Percentiles rank a stretch among this genome's conserved stretches.
These are phyloP conservation scores for Tricholoma saponaceum DNA, from an alignment of 768 basidiomycete genomes.

Conservation along the genomic window DNA sequence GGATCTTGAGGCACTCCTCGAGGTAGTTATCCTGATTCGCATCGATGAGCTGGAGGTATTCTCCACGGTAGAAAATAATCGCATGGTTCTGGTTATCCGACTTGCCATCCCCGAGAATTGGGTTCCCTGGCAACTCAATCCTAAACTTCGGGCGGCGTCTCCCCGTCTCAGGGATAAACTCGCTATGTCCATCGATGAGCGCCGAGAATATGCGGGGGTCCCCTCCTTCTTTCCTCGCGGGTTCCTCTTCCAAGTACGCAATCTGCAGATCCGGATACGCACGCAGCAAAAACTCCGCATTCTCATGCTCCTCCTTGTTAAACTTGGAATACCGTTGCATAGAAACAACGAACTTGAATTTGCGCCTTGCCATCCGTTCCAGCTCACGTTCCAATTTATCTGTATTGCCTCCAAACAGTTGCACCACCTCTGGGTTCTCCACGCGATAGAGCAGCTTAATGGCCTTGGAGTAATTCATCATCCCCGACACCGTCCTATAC, in stretches of 20 bases:
- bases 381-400: slow-evolving; percentile 95
- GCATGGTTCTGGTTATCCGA: slow-evolving; percentile 99
- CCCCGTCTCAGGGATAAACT: slow-evolving; percentile 86
- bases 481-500: slow-evolving; percentile 97
- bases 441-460: slow-evolving; percentile 99
- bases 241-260: slow-evolving; percentile 96
- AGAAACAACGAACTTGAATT: slow-evolving; percentile 99
- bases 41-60: slow-evolving; percentile 98
- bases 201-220: slow-evolving; percentile 95
- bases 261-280: slow-evolving; percentile 99
- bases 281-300: slow-evolving; percentile 94
- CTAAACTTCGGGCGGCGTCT: slow-evolving; percentile 94
- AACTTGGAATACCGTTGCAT: slow-evolving; percentile 99
- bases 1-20: slow-evolving; percentile 98
- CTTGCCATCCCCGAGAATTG: slow-evolving; percentile 98
- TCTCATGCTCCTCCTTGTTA: slow-evolving; percentile 99
- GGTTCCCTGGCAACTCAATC: slow-evolving; percentile 97
- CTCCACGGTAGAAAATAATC: slow-evolving; percentile 98
- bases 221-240: slow-evolving; percentile 89
- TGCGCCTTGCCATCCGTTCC: slow-evolving; percentile 95
- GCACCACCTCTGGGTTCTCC: slow-evolving; percentile 98
- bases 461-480: slow-evolving; percentile 99
- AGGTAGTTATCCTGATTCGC: slow-evolving; percentile 99
- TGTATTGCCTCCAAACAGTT: slow-evolving; percentile 95
- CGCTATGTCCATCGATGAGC: slow-evolving; percentile 96